These are phyloP conservation scores for Pichia gijzeniarum DNA, from an alignment of 805 yeast species.

Conservation along the genomic window DNA sequence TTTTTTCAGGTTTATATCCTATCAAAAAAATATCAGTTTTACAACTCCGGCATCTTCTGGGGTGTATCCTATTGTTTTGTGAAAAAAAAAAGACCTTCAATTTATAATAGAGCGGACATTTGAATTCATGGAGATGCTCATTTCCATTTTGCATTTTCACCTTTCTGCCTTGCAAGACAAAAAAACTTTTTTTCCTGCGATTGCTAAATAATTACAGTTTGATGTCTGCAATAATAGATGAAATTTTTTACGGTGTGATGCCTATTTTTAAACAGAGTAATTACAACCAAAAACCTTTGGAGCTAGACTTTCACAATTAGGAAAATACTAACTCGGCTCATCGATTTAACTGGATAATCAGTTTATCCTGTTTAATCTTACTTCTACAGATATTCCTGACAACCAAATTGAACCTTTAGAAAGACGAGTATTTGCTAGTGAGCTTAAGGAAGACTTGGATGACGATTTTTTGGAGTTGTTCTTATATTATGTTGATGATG, in stretches of 20 bases:
- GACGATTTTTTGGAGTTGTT: constrained; percentile 8
- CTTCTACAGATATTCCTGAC: too few relatives aligned
- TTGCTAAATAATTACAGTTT: neutral
- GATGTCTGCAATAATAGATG: constrained; percentile 1
- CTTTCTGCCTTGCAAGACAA: neutral
- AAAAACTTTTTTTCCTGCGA: too few relatives aligned
- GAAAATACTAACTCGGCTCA: constrained; percentile 11
- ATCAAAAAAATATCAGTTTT: too few relatives aligned
- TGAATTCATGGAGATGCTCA: neutral
- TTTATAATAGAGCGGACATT: neutral
- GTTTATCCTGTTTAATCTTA: neutral
- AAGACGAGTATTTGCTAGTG: too few relatives aligned
- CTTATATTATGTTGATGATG: constrained; percentile 7
- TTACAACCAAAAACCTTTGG: neutral
- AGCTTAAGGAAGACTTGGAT: neutral
- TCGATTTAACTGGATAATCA: neutral
- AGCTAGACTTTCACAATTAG: neutral
- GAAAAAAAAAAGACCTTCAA: too few relatives aligned
- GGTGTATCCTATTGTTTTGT: too few relatives aligned
- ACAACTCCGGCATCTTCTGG: too few relatives aligned
- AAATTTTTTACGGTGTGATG: neutral
- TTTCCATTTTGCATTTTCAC: neutral
- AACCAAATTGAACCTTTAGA: too few relatives aligned
- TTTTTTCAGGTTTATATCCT: too few relatives aligned
- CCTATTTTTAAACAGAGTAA: neutral